Evolutionary conservation across 495 filamentous ascomycete genomes (phyloP).

Genomic region (Aspergillus cavernicola): DNA sequence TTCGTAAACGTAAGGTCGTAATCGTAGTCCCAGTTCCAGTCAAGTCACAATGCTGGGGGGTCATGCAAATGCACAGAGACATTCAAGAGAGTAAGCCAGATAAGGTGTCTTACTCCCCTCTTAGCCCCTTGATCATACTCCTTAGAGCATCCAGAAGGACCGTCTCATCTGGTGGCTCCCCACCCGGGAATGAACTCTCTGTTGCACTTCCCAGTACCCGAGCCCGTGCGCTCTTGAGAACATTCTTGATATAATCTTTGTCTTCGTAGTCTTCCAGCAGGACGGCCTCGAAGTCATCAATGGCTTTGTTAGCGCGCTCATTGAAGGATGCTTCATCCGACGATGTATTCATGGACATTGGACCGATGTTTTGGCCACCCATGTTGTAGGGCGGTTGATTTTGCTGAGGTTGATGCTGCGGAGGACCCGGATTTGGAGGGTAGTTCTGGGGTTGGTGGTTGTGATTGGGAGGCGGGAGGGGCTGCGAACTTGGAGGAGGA

Average conservation of each 20-base stretch:
- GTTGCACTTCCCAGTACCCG: constrained; percentile 39
- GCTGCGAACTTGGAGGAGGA: constrained; percentile 26
- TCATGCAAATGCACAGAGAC: constrained; percentile 2
- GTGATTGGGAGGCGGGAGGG: constrained; percentile 14
- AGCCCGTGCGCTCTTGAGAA: constrained; percentile 48
- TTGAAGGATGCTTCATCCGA: constrained; percentile 43
- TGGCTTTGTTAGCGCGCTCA: constrained; percentile 48
- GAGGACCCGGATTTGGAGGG: constrained; percentile 23
- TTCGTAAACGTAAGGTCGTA: constrained; percentile 18
- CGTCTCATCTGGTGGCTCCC: constrained; percentile 45
- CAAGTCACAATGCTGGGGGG: background rate
- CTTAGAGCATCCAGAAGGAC: constrained; percentile 44
- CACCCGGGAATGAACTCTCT: constrained; percentile 46
- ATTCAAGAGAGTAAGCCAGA: too few species aligned
- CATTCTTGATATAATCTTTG: constrained; percentile 49
- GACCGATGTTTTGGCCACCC: constrained; percentile 41
- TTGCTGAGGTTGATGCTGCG: constrained; percentile 23
- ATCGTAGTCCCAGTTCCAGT: constrained; percentile 20
- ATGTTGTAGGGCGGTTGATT: constrained; percentile 17
- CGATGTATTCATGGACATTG: constrained; percentile 43
- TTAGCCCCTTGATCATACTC: constrained; percentile 40
- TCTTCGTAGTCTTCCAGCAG: constrained; percentile 49
- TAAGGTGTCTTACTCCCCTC: constrained; percentile 27
- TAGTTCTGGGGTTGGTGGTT: constrained; percentile 27
- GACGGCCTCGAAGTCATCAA: constrained; percentile 47